A percentile compares a stretch with the other conserved stretches of the same genome.
Conservation (phyloP, 1,284 basidiomycete genomes). For the Microbotryum violaceum region DNA sequence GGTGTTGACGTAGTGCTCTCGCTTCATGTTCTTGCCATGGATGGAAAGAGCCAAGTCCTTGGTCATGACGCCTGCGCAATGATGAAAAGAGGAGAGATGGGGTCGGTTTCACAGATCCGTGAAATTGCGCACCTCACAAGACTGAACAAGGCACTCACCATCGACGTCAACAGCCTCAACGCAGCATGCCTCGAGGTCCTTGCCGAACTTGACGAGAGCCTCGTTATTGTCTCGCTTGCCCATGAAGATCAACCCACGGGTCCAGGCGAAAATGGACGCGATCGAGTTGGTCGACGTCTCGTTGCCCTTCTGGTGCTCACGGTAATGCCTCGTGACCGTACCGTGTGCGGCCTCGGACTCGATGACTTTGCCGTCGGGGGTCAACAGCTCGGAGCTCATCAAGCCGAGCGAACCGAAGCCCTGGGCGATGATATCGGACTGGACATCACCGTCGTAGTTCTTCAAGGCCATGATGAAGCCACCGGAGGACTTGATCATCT, state of each 20-base stretch:
- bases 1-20: constrained; percentile 89
- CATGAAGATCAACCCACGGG: constrained; percentile 83
- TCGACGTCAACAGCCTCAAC: constrained; percentile 73
- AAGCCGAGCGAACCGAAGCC: constrained; percentile 83
- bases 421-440: constrained; percentile 54
- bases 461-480: constrained; percentile 98
- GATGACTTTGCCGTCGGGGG: constrained; percentile 85
- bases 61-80: not conserved
- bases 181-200: constrained; percentile 76
- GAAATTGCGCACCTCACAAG: too few species aligned
- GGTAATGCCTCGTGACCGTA: constrained; percentile 63
- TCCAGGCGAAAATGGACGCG: constrained; percentile 98
- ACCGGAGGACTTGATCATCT: constrained; percentile 90
- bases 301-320: constrained; percentile 84
- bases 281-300: constrained; percentile 98
- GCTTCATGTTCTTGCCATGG: constrained; percentile 70
- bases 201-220: constrained; percentile 65
- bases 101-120: too few species aligned
- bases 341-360: constrained; percentile 76
- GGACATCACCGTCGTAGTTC: constrained; percentile 79
- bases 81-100: too few species aligned
- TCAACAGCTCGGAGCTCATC: constrained; percentile 97
- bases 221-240: constrained; percentile 86
- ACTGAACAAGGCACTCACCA: not conserved
- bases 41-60: constrained; percentile 84